Percentiles rank a stretch among this genome's conserved stretches.
These are phyloP conservation scores for Apiospora hydei DNA, from an alignment of 2,329 filamentous ascomycete species.

Conservation along the genomic window DNA sequence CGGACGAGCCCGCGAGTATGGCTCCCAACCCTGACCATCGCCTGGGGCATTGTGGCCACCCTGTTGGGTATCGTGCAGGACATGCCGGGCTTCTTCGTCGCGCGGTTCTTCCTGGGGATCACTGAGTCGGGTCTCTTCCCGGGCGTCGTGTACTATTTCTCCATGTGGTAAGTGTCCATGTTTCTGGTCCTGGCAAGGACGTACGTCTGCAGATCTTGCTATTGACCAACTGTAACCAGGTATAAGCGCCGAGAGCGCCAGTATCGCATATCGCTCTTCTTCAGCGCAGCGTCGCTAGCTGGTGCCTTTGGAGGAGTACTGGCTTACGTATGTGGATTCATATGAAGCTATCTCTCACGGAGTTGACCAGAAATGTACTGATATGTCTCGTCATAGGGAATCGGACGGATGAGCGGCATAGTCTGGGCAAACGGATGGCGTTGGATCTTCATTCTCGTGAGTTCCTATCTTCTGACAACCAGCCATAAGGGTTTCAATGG, in stretches of 20 bases:
- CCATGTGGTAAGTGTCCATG: conserved; percentile 63
- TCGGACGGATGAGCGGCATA: conserved; percentile 59
- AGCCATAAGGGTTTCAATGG: too few species aligned
- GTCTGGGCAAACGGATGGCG: conserved; percentile 61
- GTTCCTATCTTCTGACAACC: too few species aligned
- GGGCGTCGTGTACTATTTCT: conserved; percentile 58
- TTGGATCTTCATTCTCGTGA: conserved; percentile 67
- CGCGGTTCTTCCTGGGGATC: conserved; percentile 63
- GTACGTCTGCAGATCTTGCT: too few species aligned
- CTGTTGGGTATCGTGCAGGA: conserved; percentile 58
- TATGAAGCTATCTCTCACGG: neutral
- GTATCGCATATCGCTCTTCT: conserved; percentile 63
- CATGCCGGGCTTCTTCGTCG: conserved; percentile 58
- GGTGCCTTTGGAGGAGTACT: conserved; percentile 65
- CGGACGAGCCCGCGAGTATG: conserved; percentile 63
- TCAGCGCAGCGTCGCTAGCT: conserved; percentile 60
- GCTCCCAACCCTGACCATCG: conserved; percentile 63
- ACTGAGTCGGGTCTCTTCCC: conserved; percentile 61
- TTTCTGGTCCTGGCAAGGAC: too few species aligned
- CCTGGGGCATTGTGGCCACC: conserved; percentile 63
- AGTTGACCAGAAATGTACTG: neutral
- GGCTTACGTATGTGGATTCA: conserved; percentile 53
- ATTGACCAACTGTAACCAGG: too few species aligned
- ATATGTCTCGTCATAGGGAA: conserved; percentile 48
- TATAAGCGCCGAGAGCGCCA: conserved; percentile 62